phyloP scores from a whole-genome alignment of 2,329 filamentous ascomycete genomes.

The Graphilbum ipis-grandicollis region DNA sequence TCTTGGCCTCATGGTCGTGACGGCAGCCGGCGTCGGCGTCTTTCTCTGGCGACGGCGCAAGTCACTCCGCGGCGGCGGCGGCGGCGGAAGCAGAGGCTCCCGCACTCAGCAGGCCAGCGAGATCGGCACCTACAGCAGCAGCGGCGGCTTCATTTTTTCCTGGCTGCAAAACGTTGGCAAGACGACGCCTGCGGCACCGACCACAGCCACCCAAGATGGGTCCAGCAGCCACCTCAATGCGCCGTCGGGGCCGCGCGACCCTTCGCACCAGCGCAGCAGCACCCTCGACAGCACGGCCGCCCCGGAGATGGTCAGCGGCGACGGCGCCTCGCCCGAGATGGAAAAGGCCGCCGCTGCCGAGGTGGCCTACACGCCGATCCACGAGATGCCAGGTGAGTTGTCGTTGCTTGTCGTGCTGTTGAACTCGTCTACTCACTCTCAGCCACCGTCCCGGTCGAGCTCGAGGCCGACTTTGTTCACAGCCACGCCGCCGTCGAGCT shows the following conservation, averaged over 20 bases:
- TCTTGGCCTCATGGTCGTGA: slow-evolving; percentile 38
- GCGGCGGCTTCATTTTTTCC: slow-evolving; percentile 23
- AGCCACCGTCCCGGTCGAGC: not conserved
- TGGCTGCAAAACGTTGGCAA: slow-evolving; percentile 31
- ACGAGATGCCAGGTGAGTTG: slow-evolving; percentile 30
- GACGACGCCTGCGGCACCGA: not conserved
- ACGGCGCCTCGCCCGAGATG: slow-evolving; percentile 23
- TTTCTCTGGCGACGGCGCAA: slow-evolving; percentile 34
- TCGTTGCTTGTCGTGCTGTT: too few species aligned
- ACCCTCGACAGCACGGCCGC: not conserved
- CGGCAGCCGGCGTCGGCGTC: slow-evolving; percentile 29
- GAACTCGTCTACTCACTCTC: not conserved
- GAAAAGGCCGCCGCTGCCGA: slow-evolving; percentile 17
- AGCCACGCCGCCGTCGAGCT: slow-evolving; percentile 9
- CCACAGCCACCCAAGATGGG: not conserved
- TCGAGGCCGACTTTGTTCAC: not conserved
- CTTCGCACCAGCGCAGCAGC: not conserved
- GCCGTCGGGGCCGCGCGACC: not conserved
- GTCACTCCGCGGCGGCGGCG: slow-evolving; percentile 16
- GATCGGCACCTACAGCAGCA: slow-evolving; percentile 26
- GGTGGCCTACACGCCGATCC: slow-evolving; percentile 24
- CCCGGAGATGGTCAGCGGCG: too few species aligned
- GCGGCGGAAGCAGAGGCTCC: not conserved
- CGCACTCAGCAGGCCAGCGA: slow-evolving; percentile 12
- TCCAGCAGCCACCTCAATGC: not conserved